Percentiles rank a stretch among this genome's conserved stretches.
Conservation (phyloP, 257 asterid species). For the Lantana camara region DNA sequence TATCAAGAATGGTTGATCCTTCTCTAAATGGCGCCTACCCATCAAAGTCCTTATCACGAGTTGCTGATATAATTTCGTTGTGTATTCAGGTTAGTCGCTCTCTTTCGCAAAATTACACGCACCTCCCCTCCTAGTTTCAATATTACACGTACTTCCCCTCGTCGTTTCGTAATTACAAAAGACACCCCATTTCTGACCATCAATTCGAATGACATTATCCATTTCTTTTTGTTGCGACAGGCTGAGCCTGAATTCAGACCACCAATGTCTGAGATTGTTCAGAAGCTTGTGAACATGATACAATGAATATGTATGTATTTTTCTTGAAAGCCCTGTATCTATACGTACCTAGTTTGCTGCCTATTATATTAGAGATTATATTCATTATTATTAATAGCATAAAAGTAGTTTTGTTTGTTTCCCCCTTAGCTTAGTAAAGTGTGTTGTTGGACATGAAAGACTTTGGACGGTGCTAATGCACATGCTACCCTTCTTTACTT, state of each 20-base stretch:
- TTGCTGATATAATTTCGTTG: conserved; percentile 87
- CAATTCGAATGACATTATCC: neutral
- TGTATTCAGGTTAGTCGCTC: conserved; percentile 71
- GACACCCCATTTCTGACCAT: neutral
- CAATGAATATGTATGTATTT: conserved; percentile 12
- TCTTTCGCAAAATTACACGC: too few species aligned
- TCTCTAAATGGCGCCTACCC: conserved; percentile 75
- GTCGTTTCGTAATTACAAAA: too few species aligned
- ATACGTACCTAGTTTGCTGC: neutral
- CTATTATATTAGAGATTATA: conserved; percentile 9
- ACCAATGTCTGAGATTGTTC: conserved; percentile 92
- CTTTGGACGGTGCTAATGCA: conserved; percentile 28
- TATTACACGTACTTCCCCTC: too few species aligned
- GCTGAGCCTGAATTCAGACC: conserved; percentile 94
- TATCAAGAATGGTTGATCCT: conserved; percentile 93
- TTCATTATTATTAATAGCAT: neutral
- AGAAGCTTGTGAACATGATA: conserved; percentile 61
- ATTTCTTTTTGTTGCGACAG: conserved; percentile 35
- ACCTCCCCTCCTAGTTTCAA: too few species aligned
- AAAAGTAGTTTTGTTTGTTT: too few species aligned
- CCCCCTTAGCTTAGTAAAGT: neutral
- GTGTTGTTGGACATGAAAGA: conserved; percentile 22
- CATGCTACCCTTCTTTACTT: conserved; percentile 18
- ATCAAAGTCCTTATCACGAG: conserved; percentile 78
- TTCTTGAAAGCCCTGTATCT: neutral